Conservation (phyloP, 768 basidiomycete genomes). For the Boletus sp. region DNA sequence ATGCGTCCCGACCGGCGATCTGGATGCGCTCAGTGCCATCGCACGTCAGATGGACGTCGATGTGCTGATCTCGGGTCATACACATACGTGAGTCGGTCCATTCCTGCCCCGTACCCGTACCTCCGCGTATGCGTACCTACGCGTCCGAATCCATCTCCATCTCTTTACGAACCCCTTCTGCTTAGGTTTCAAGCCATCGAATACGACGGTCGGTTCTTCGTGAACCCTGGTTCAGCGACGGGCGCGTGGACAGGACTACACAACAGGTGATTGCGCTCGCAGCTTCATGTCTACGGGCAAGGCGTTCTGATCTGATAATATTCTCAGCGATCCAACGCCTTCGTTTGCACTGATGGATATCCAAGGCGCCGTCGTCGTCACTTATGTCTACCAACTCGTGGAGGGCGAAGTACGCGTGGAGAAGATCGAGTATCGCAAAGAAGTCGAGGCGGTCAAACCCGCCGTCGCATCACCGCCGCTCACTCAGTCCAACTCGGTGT, state of each 20-base stretch:
- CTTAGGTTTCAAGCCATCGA: conserved; percentile 91
- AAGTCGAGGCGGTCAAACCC: conserved; percentile 42
- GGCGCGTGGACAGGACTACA: conserved; percentile 83
- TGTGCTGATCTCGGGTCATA: conserved; percentile 90
- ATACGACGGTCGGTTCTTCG: conserved; percentile 87
- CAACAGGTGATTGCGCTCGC: conserved; percentile 5
- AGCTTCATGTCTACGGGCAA: background rate
- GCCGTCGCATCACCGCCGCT: conserved; percentile 16
- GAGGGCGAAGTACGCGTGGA: conserved; percentile 93
- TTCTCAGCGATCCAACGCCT: conserved; percentile 74
- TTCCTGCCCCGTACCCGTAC: background rate
- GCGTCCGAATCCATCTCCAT: background rate
- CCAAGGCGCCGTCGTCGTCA: conserved; percentile 94
- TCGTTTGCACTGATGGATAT: conserved; percentile 98
- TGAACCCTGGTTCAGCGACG: conserved; percentile 93
- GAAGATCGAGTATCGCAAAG: conserved; percentile 83
- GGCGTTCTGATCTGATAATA: background rate
- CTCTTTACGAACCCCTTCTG: background rate
- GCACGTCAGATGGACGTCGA: conserved; percentile 98
- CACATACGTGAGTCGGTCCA: conserved; percentile 72
- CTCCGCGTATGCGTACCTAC: background rate
- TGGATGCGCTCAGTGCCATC: conserved; percentile 84
- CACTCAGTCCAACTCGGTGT: conserved; percentile 32
- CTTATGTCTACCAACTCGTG: conserved; percentile 94
- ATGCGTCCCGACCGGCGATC: conserved; percentile 86